Base-by-base conservation (phyloP, 164 flowering plant species). In the Platanus orientalis region DNA sequence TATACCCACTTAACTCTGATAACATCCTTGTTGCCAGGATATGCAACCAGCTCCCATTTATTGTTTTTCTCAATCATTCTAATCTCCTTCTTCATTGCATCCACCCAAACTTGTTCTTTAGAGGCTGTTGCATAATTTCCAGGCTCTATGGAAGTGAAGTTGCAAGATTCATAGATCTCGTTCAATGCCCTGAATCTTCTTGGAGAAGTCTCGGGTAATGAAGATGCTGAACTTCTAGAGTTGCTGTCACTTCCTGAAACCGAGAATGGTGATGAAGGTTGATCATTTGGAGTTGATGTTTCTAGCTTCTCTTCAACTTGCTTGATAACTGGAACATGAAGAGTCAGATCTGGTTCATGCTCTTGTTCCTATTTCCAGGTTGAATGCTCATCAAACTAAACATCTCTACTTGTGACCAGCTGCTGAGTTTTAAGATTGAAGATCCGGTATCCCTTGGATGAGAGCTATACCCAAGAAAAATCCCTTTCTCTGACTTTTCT, bases 1-100 rank as follows among this genome's bases (percentile, higher is more conserved):
- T 34, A 45, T 2, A 59, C 34, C 68, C 65, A 72, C 39, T 67
- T 68, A 1, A 72, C 45, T 2, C 72, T 65, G 12, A 72, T 64
- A 0, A n/a, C 56, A 19, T 57, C 24, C 34, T 40, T 64, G 16
- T 28, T 12, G 12, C 34, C 17, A 6, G 75, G 67, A 0, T 29
- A 7, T 3, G 50, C 54, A 1, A 48, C 58, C 1, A 73, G 21
- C 23, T 61, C 64, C 73, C 64, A 69, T 4, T 70, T 69, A 0
- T 52, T 11, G 23, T 69, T 73, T 40, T 60, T 63, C 47, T 68
- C 34, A n/a, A 64, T 60, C 21, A 28, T 49, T 1, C 9, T 12
- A 4, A 65, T 61, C 24, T 66, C 70, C 25, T 65, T 36, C 7
- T 58, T 9, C 36, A 32, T 32, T 4, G 36, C 36, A 32, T 32